Evolutionary conservation across 352 stramenopile species (phyloP).

Genomic region (Aphanomyces astaci): DNA sequence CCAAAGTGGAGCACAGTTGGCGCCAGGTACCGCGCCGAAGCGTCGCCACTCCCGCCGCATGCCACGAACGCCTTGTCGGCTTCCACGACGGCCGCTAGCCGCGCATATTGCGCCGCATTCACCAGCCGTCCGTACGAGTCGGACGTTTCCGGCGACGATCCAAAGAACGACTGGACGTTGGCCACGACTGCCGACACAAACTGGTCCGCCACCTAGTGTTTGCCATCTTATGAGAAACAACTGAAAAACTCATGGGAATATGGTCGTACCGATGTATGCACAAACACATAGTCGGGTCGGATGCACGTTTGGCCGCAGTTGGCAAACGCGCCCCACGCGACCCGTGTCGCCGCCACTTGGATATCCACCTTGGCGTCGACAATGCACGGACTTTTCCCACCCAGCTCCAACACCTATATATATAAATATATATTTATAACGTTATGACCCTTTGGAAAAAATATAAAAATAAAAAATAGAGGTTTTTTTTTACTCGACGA

Average conservation of each 20-base stretch:
- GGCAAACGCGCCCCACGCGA: constrained; percentile 78
- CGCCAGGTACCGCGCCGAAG: constrained; percentile 30
- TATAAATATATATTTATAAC: too few relatives aligned
- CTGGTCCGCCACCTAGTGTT: background rate
- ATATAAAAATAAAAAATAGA: too few relatives aligned
- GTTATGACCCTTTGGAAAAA: too few relatives aligned
- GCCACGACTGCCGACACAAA: background rate
- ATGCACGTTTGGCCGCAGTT: constrained; percentile 94
- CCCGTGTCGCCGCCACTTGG: constrained; percentile 49
- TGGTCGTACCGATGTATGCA: constrained; percentile 23
- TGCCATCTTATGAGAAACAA: too few relatives aligned
- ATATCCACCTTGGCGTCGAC: constrained; percentile 58
- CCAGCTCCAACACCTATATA: constrained; percentile 50
- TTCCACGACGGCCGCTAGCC: background rate
- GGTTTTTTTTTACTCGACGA: too few relatives aligned
- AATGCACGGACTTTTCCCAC: constrained; percentile 86
- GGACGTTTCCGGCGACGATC: background rate
- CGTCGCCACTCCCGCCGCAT: background rate
- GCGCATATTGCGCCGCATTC: background rate
- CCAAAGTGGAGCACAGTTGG: constrained; percentile 55
- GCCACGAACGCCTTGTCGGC: background rate
- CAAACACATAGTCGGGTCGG: constrained; percentile 89
- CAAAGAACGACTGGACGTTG: background rate
- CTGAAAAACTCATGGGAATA: too few relatives aligned
- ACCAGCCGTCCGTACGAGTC: background rate